Percentiles rank a stretch among this genome's conserved stretches.
Evolutionary conservation across 768 basidiomycete species (phyloP).

Genomic region (Xerocomellus amylosporus): DNA sequence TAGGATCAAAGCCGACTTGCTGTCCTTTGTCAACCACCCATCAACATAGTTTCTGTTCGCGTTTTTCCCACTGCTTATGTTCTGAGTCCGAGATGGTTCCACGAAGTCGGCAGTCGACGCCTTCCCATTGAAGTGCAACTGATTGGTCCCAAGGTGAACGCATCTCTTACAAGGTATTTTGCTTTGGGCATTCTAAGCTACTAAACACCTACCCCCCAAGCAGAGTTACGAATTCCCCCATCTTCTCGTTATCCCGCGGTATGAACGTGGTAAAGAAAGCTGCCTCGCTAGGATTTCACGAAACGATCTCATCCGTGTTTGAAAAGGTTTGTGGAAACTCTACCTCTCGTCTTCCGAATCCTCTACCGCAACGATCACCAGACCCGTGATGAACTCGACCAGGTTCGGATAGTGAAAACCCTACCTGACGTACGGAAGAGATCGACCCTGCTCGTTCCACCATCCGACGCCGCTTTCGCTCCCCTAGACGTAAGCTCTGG

Average conservation of each 20-base stretch:
- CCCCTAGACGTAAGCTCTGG: no score
- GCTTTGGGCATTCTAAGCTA: background rate
- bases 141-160: constrained; percentile 59
- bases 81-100: constrained; percentile 92
- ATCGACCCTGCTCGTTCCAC: no score
- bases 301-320: constrained; percentile 63
- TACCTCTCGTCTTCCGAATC: constrained; percentile 50
- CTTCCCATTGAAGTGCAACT: constrained; percentile 9
- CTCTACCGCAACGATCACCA: no score
- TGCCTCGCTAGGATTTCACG: constrained; percentile 64
- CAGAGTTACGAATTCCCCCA: constrained; percentile 81
- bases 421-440: background rate
- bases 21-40: constrained; percentile 95
- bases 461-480: no score
- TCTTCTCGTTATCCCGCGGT: constrained; percentile 77
- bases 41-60: constrained; percentile 84
- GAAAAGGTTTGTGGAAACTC: constrained; percentile 69
- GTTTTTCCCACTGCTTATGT: constrained; percentile 84
- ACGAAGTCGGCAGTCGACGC: constrained; percentile 61
- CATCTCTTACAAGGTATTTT: constrained; percentile 72
- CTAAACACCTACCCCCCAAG: background rate
- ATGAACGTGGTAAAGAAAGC: constrained; percentile 71
- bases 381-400: no score
- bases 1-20: constrained; percentile 82
- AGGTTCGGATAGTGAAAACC: background rate